Conservation (phyloP, 345 rosid genomes). For the Turnera subulata region DNA sequence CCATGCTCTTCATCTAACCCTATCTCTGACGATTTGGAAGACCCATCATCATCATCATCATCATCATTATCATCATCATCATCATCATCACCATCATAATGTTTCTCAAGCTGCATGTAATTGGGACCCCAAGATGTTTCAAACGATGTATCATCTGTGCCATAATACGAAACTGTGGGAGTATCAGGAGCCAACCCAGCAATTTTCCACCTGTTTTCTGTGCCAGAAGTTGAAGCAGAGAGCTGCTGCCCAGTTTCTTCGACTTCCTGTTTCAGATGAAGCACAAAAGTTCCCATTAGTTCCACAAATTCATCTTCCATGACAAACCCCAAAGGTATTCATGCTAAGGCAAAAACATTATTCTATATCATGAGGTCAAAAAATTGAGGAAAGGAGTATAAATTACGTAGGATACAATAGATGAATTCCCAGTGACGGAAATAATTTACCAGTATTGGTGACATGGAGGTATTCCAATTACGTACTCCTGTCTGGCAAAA, state of each 20-base stretch:
- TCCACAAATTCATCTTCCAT: neutral
- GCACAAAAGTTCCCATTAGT: neutral
- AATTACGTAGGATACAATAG: neutral
- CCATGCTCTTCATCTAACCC: slow-evolving; percentile 13
- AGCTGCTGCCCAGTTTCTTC: slow-evolving; percentile 35
- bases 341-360: neutral
- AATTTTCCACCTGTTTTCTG: slow-evolving; percentile 13
- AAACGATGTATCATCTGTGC: neutral
- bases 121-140: slow-evolving; percentile 15
- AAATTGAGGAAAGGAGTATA: neutral
- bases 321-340: neutral
- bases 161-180: slow-evolving; percentile 4
- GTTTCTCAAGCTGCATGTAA: slow-evolving; percentile 21
- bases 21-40: slow-evolving; percentile 17
- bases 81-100: slow-evolving; percentile 18
- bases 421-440: slow-evolving; percentile 1
- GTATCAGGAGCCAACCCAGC: slow-evolving; percentile 4
- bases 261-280: slow-evolving; percentile 39
- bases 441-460: slow-evolving; percentile 47
- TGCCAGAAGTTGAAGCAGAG: slow-evolving; percentile 24
- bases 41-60: slow-evolving; percentile 21
- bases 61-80: slow-evolving; percentile 23
- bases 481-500: slow-evolving; percentile 19
- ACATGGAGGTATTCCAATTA: slow-evolving; percentile 25
- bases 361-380: neutral